Conservation (phyloP, 2,329 filamentous ascomycete genomes). For the Hymenoscyphus scutula region DNA sequence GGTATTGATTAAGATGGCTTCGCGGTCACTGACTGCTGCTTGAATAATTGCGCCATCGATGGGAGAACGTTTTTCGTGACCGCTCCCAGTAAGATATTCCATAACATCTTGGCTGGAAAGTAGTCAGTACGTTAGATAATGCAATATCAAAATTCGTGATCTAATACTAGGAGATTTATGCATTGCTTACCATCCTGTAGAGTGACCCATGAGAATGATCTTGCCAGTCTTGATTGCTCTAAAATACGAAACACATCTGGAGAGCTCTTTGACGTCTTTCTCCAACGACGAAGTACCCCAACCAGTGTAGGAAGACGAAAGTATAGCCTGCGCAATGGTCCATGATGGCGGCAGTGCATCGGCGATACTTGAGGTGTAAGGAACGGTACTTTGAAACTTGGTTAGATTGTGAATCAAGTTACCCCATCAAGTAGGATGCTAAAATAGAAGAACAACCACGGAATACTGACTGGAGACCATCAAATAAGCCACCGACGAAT, state of each 20-base stretch:
- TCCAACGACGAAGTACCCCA: conserved; percentile 46
- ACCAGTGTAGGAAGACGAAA: conserved; percentile 41
- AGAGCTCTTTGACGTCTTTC: conserved; percentile 49
- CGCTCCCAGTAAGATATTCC: conserved; percentile 52
- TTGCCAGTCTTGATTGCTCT: conserved; percentile 44
- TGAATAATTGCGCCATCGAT: conserved; percentile 66
- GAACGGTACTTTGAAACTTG: conserved; percentile 36
- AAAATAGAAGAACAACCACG: not conserved
- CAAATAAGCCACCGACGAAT: conserved; percentile 54
- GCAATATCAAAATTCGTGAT: no score
- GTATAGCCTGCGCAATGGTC: conserved; percentile 46
- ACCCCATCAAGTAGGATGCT: not conserved
- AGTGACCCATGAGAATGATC: conserved; percentile 67
- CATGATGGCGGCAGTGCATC: conserved; percentile 39
- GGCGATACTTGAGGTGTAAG: conserved; percentile 45
- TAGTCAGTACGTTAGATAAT: not conserved
- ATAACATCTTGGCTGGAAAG: conserved; percentile 55
- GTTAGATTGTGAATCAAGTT: not conserved
- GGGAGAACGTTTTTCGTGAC: conserved; percentile 37
- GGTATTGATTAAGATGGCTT: conserved; percentile 46
- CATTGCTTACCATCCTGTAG: conserved; percentile 52
- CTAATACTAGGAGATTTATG: no score
- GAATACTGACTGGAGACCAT: conserved; percentile 42
- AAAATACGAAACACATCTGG: conserved; percentile 49
- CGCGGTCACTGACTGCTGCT: conserved; percentile 62